Evolutionary conservation across 2,329 filamentous ascomycete genomes (phyloP).

Genomic region (Purpureocillium lavendulum): DNA sequence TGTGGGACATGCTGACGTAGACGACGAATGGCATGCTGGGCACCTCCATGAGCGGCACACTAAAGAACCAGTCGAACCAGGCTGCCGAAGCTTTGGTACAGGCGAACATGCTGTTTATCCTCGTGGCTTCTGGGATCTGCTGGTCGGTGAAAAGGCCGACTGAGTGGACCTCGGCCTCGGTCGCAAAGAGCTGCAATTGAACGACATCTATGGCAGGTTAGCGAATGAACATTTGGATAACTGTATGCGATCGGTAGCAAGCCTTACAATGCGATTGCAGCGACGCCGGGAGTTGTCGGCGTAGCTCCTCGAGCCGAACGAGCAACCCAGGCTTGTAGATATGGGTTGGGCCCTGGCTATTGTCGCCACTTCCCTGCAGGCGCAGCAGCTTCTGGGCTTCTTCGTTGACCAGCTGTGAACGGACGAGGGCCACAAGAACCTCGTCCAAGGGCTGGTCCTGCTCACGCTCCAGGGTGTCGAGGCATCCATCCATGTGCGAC

Average conservation of each 20-base stretch:
- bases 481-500: constrained; percentile 47
- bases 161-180: constrained; percentile 23
- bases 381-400: constrained; percentile 23
- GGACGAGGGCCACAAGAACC: constrained; percentile 29
- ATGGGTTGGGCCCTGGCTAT: constrained; percentile 18
- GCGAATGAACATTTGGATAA: background rate
- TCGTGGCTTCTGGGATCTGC: constrained; percentile 19
- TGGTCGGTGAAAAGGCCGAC: constrained; percentile 22
- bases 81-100: constrained; percentile 23
- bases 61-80: constrained; percentile 28
- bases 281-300: constrained; percentile 12
- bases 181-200: constrained; percentile 18
- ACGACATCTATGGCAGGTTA: constrained; percentile 15
- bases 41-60: constrained; percentile 18
- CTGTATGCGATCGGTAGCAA: background rate
- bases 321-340: constrained; percentile 23
- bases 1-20: constrained; percentile 25
- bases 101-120: constrained; percentile 26
- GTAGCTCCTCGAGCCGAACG: constrained; percentile 17
- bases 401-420: constrained; percentile 31
- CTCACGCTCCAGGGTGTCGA: constrained; percentile 34
- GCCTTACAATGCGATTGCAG: constrained; percentile 19
- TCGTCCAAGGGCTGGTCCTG: constrained; percentile 41
- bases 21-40: constrained; percentile 23
- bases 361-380: constrained; percentile 18